Percentiles rank a stretch among this genome's conserved stretches.
phyloP scores from a whole-genome alignment of 2,329 filamentous ascomycete species.

The Pyricularia pennisetigena region DNA sequence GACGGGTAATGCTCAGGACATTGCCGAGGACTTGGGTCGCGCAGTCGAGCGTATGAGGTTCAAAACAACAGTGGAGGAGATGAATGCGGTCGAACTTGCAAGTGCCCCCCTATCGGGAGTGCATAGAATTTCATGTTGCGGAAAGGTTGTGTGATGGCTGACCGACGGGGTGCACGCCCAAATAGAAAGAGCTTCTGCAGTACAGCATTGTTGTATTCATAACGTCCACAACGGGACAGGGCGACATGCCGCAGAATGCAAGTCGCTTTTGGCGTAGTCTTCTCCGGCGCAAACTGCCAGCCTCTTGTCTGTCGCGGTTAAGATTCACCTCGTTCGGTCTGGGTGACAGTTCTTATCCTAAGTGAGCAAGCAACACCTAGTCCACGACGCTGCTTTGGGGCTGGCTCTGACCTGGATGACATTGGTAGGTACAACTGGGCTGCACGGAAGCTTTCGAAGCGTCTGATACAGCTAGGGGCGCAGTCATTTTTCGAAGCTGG shows the following conservation, averaged over 20 bases:
- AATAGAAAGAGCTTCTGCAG: constrained; percentile 38
- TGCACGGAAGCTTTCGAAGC: constrained; percentile 75
- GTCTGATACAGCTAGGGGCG: constrained; percentile 76
- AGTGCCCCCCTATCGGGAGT: constrained; percentile 20
- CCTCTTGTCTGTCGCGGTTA: constrained; percentile 57
- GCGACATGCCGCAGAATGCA: constrained; percentile 81
- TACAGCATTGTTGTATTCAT: constrained; percentile 63
- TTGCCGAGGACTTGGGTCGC: constrained; percentile 73
- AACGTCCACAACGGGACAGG: constrained; percentile 88
- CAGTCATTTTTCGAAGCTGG: constrained; percentile 65
- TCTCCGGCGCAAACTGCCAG: constrained; percentile 65
- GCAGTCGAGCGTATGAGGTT: constrained; percentile 72
- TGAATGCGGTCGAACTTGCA: constrained; percentile 70
- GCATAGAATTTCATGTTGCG: not conserved
- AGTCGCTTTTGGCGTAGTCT: constrained; percentile 77
- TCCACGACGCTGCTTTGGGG: not conserved
- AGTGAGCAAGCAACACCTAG: constrained; percentile 35
- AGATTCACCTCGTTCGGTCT: constrained; percentile 81
- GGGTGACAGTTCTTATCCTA: constrained; percentile 88
- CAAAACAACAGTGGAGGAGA: constrained; percentile 60
- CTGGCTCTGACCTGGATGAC: not conserved
- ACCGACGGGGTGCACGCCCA: not conserved
- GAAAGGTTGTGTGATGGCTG: constrained; percentile 2
- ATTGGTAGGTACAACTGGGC: constrained; percentile 77
- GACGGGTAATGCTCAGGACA: constrained; percentile 87